A percentile compares a stretch with the other conserved stretches of the same genome.
Conservation (phyloP, 768 basidiomycete genomes). For the Leccinum sublutescens region DNA sequence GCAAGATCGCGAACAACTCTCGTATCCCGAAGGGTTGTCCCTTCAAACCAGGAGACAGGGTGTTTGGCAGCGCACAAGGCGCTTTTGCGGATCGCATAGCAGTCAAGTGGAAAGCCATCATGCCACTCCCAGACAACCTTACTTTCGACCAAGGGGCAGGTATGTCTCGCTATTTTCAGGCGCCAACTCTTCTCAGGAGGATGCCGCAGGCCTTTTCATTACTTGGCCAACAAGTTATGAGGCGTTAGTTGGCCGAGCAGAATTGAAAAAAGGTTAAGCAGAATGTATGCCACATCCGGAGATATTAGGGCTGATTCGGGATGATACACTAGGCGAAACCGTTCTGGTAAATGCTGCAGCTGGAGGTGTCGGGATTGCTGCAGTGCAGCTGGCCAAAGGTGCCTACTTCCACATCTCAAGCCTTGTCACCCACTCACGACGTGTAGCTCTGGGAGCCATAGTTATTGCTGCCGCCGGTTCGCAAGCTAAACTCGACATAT, state of each 20-base stretch:
- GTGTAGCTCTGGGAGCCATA: slow-evolving; percentile 77
- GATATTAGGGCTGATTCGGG: slow-evolving; percentile 6
- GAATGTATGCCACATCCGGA: neutral
- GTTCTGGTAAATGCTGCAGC: slow-evolving; percentile 94
- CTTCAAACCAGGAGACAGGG: slow-evolving; percentile 79
- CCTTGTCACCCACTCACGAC: neutral
- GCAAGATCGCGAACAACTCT: slow-evolving; percentile 63
- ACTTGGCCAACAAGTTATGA: slow-evolving; percentile 96
- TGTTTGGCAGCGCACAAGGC: slow-evolving; percentile 83
- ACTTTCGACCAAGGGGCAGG: slow-evolving; percentile 86
- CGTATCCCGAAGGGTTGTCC: slow-evolving; percentile 79
- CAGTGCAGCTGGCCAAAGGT: slow-evolving; percentile 94
- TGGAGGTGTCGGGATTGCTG: slow-evolving; percentile 90
- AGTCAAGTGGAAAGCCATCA: slow-evolving; percentile 46
- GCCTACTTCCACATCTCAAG: slow-evolving; percentile 1
- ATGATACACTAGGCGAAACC: slow-evolving; percentile 65
- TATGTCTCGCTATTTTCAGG: slow-evolving; percentile 29
- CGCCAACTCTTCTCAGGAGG: neutral
- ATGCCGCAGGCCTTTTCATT: slow-evolving; percentile 62
- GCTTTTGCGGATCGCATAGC: slow-evolving; percentile 76
- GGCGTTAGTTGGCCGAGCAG: slow-evolving; percentile 81
- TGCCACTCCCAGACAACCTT: slow-evolving; percentile 72
- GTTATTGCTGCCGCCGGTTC: slow-evolving; percentile 94
- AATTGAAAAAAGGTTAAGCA: slow-evolving; percentile 67
- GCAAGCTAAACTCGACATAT: slow-evolving; percentile 73